A percentile compares a stretch with the other conserved stretches of the same genome.
These are phyloP conservation scores for Guyanaporus albipodus DNA, from an alignment of 768 basidiomycete species.

Conservation along the genomic window DNA sequence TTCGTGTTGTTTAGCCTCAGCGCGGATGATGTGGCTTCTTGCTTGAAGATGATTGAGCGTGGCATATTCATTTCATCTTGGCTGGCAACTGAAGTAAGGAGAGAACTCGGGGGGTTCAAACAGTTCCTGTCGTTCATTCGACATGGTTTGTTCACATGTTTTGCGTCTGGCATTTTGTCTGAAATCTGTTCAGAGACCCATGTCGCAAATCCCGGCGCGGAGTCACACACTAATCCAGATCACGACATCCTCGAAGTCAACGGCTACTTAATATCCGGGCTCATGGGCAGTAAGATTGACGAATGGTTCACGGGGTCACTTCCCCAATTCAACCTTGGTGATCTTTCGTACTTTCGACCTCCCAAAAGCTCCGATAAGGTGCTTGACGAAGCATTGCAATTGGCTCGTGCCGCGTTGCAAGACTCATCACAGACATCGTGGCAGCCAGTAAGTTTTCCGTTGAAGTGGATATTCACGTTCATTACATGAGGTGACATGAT, in stretches of 20 bases:
- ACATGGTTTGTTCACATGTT: constrained; percentile 48
- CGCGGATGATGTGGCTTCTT: constrained; percentile 46
- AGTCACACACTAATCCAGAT: constrained; percentile 45
- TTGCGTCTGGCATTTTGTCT: constrained; percentile 12
- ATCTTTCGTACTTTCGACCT: constrained; percentile 26
- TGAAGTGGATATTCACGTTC: constrained; percentile 22
- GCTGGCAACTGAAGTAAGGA: constrained; percentile 63
- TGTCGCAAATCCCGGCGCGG: constrained; percentile 49
- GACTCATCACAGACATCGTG: constrained; percentile 46
- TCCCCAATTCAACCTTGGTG: constrained; percentile 32
- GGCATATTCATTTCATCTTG: constrained; percentile 64
- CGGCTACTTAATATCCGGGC: constrained; percentile 70
- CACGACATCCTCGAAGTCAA: constrained; percentile 79
- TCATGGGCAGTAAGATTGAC: constrained; percentile 67
- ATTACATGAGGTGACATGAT: constrained; percentile 28
- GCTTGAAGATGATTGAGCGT: constrained; percentile 49
- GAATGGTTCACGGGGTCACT: constrained; percentile 70
- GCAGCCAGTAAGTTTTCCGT: constrained; percentile 47
- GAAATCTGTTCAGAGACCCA: constrained; percentile 39
- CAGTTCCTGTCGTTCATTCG: constrained; percentile 78
- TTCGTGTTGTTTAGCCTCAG: constrained; percentile 54
- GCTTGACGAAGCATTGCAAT: constrained; percentile 40
- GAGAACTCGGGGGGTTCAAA: constrained; percentile 67
- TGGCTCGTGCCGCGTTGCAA: constrained; percentile 46
- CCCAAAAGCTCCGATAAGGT: constrained; percentile 17